Conservation (phyloP, 176 grass and related monocot species). For the Cenchrus fungigraminus region DNA sequence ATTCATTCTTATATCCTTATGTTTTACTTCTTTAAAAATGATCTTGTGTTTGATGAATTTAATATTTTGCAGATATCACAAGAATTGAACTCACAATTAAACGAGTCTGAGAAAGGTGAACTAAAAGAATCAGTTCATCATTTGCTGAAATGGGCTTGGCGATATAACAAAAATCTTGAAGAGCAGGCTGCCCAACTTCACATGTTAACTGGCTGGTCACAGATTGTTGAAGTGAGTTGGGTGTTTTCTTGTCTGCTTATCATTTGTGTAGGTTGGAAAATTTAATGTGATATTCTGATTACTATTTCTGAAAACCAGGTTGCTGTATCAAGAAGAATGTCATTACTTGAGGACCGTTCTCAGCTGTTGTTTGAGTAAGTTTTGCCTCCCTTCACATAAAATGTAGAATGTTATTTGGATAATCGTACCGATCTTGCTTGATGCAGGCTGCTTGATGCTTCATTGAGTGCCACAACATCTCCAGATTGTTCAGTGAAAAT, state of each 20-base stretch:
- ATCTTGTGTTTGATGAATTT: slow-evolving; percentile 22
- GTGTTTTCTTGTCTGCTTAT: slow-evolving; percentile 38
- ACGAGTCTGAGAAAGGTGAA: slow-evolving; percentile 66
- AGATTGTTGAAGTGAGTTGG: slow-evolving; percentile 80
- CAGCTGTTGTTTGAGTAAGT: slow-evolving; percentile 98
- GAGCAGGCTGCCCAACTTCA: slow-evolving; percentile 96
- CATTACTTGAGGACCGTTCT: slow-evolving; percentile 84
- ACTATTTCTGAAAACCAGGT: slow-evolving; percentile 58
- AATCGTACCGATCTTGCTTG: slow-evolving; percentile 31
- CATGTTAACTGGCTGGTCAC: slow-evolving; percentile 97
- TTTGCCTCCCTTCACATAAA: slow-evolving; percentile 16
- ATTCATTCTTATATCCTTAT: slow-evolving; percentile 25
- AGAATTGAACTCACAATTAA: slow-evolving; percentile 58
- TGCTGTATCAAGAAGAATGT: slow-evolving; percentile 95
- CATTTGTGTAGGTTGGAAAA: slow-evolving; percentile 17
- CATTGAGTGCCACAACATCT: slow-evolving; percentile 80
- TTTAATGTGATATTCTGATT: neutral
- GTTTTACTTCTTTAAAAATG: neutral
- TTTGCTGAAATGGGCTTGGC: slow-evolving; percentile 93
- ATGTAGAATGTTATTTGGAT: slow-evolving; percentile 16
- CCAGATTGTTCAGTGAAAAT: slow-evolving; percentile 97
- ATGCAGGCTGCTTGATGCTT: slow-evolving; percentile 88
- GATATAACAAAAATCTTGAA: slow-evolving; percentile 97
- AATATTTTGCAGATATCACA: slow-evolving; percentile 57
- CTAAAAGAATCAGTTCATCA: slow-evolving; percentile 84